Percentiles rank a stretch among this genome's conserved stretches.
Evolutionary conservation across 2,329 filamentous ascomycete genomes (phyloP).

Genomic region (Hymenoscyphus occultus): DNA sequence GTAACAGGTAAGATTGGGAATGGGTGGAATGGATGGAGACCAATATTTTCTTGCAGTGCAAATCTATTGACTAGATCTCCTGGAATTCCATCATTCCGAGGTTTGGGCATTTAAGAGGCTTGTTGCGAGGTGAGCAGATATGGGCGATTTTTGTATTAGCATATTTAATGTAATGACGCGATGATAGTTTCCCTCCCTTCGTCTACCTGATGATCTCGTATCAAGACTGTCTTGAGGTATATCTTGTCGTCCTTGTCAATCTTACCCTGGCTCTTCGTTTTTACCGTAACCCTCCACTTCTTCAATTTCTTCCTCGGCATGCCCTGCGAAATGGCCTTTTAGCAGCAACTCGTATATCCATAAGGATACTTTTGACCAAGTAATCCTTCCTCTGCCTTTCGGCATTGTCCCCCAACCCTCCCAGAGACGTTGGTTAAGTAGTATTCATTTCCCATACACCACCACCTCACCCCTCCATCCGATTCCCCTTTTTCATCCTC

Average conservation of each 20-base stretch:
- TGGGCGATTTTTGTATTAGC: background rate
- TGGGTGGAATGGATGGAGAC: background rate
- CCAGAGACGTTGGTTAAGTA: background rate
- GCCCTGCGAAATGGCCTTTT: background rate
- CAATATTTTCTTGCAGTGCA: background rate
- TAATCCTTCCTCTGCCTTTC: background rate
- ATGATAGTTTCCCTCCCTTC: background rate
- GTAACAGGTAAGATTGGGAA: conserved; percentile 4
- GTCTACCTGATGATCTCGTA: background rate
- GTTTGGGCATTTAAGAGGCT: background rate
- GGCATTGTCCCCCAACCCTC: background rate
- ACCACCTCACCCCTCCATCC: conserved; percentile 42
- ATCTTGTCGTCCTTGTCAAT: background rate
- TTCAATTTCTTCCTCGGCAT: background rate
- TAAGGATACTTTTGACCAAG: background rate
- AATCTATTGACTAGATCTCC: background rate
- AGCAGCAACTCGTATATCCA: background rate
- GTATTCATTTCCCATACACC: background rate
- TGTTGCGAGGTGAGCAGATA: background rate
- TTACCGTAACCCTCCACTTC: background rate
- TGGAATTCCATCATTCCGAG: background rate
- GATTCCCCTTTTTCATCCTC: conserved; percentile 37
- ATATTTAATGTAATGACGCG: background rate
- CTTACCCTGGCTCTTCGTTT: background rate
- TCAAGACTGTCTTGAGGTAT: background rate